phyloP scores from a whole-genome alignment of 805 yeast genomes.

The Lipomyces kockii region DNA sequence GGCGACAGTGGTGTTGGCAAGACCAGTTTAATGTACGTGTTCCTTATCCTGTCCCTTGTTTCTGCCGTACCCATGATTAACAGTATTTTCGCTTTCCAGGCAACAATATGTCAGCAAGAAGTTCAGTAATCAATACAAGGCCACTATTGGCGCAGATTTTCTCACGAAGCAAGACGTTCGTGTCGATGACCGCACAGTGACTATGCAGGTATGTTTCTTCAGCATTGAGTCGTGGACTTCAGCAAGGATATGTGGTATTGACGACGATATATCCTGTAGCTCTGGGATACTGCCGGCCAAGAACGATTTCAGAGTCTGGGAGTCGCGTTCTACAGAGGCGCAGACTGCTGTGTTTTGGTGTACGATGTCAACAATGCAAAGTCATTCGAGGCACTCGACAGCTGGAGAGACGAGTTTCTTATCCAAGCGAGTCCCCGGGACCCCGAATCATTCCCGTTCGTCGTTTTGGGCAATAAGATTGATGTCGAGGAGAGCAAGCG shows the following conservation, averaged over 20 bases:
- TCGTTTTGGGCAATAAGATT: conserved; percentile 90
- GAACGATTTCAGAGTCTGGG: conserved; percentile 96
- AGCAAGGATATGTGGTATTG: neutral
- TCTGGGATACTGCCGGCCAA: conserved; percentile 99
- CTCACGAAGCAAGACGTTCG: conserved; percentile 80
- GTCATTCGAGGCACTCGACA: conserved; percentile 83
- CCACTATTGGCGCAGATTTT: conserved; percentile 97
- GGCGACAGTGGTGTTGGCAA: conserved; percentile 99
- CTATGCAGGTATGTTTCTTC: conserved; percentile 53
- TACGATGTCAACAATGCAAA: conserved; percentile 95
- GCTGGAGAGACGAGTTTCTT: conserved; percentile 95
- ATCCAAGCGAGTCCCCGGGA: conserved; percentile 91
- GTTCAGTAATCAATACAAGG: conserved; percentile 93
- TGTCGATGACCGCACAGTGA: conserved; percentile 80
- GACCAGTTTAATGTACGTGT: conserved; percentile 76
- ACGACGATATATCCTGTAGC: conserved; percentile 46
- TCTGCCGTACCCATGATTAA: neutral
- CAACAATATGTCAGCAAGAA: conserved; percentile 95
- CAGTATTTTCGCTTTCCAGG: conserved; percentile 27
- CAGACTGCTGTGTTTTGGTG: conserved; percentile 95
- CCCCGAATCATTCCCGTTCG: conserved; percentile 95
- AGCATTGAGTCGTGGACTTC: neutral
- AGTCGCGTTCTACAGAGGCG: conserved; percentile 96
- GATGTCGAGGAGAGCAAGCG: conserved; percentile 92
- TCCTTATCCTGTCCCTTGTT: neutral